A percentile compares a stretch with the other conserved stretches of the same genome.
phyloP scores from a whole-genome alignment of 495 filamentous ascomycete species.

The Aspergillus conjunctus region DNA sequence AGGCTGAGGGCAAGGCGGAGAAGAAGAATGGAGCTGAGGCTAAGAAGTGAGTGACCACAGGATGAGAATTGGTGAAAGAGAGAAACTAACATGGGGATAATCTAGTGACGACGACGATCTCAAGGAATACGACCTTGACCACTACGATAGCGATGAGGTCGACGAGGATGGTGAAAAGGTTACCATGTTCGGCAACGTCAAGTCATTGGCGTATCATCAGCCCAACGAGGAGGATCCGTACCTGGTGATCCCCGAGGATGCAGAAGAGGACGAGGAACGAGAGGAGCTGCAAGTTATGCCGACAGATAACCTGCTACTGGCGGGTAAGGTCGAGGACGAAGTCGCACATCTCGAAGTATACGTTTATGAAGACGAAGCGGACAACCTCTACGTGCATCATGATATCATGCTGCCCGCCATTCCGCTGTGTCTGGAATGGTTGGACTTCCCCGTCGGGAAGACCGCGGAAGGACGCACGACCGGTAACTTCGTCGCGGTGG shows the following conservation, averaged over 20 bases:
- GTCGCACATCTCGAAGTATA: slow-evolving; percentile 96
- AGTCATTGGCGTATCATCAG: slow-evolving; percentile 88
- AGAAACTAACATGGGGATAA: neutral
- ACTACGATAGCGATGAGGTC: slow-evolving; percentile 84
- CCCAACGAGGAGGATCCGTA: slow-evolving; percentile 94
- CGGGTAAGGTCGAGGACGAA: slow-evolving; percentile 94
- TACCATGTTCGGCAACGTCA: slow-evolving; percentile 94
- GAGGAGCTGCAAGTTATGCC: slow-evolving; percentile 93
- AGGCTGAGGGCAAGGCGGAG: slow-evolving; percentile 33
- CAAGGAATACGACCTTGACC: slow-evolving; percentile 92
- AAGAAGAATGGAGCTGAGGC: slow-evolving; percentile 27
- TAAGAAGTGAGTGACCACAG: slow-evolving; percentile 15
- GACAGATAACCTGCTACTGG: slow-evolving; percentile 88
- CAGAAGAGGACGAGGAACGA: slow-evolving; percentile 77
- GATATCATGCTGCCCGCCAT: slow-evolving; percentile 99
- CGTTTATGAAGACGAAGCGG: slow-evolving; percentile 90
- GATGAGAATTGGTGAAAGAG: neutral
- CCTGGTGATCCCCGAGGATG: slow-evolving; percentile 76
- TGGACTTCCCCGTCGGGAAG: slow-evolving; percentile 83
- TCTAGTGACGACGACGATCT: slow-evolving; percentile 68
- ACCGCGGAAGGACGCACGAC: slow-evolving; percentile 51
- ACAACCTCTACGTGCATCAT: slow-evolving; percentile 98
- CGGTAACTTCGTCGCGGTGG: slow-evolving; percentile 91
- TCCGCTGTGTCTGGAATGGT: slow-evolving; percentile 93
- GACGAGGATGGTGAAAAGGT: slow-evolving; percentile 67